phyloP scores from a whole-genome alignment of 2,329 filamentous ascomycete genomes.

The Ramularia endophylla region DNA sequence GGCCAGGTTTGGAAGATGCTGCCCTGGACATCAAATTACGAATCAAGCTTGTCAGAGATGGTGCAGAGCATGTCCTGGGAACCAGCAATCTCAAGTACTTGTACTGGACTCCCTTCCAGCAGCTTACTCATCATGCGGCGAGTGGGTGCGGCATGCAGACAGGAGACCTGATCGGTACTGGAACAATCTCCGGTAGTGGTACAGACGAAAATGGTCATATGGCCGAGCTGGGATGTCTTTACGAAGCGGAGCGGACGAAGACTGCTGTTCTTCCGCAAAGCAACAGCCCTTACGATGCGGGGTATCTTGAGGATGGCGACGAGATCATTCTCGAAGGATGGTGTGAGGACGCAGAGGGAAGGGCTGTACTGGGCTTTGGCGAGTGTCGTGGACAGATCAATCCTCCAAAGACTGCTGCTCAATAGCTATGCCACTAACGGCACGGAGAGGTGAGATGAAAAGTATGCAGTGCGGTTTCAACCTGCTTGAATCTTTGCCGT shows the following conservation, averaged over 20 bases:
- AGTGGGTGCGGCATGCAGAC: constrained; percentile 38
- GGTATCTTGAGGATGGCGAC: constrained; percentile 40
- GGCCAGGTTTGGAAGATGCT: constrained; percentile 16
- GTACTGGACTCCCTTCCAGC: constrained; percentile 44
- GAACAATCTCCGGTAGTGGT: constrained; percentile 38
- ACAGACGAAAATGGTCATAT: constrained; percentile 26
- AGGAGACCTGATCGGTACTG: constrained; percentile 41
- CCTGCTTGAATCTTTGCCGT: no score
- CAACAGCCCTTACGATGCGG: constrained; percentile 23
- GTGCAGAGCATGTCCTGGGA: constrained; percentile 18
- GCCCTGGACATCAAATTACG: constrained; percentile 29
- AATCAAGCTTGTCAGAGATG: constrained; percentile 24
- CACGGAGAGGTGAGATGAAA: no score
- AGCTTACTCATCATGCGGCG: constrained; percentile 39
- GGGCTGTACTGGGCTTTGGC: constrained; percentile 24
- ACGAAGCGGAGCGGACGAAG: constrained; percentile 32
- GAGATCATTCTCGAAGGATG: constrained; percentile 29
- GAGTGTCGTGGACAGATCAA: constrained; percentile 25
- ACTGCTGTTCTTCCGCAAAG: constrained; percentile 31
- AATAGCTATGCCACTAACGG: neutral
- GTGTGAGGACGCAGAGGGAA: constrained; percentile 24
- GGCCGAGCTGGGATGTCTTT: constrained; percentile 37
- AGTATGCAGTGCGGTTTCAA: no score
- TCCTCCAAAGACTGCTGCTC: constrained; percentile 12
- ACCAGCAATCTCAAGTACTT: constrained; percentile 33